Evolutionary conservation across 495 filamentous ascomycete species (phyloP), one percentile per base, ranked within the genome.

Genomic region (Xylaria flabelliformis): DNA sequence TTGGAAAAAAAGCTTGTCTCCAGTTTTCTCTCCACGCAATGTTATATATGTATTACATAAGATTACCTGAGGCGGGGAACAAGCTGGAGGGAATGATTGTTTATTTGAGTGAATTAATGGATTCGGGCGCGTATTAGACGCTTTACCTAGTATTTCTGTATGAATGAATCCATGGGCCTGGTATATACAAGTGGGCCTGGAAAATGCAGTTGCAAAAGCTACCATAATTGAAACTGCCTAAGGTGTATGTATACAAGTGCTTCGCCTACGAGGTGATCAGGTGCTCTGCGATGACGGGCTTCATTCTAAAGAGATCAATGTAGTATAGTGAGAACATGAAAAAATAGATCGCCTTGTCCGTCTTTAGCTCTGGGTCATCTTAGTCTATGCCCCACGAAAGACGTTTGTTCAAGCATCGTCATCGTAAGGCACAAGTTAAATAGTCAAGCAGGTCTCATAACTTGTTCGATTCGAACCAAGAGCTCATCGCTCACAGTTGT

Each of bases 31-130:
- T 26, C 19, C 34, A 58, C 29, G 5, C 12, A 29, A 17, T 39
- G 15, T n/a, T n/a, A n/a, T 39, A 34, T 39, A 59, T 59, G 32
- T 59, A 59, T 59, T 59, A 39, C 56, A 39, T 34, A 36, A 59
- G 21, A 55, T n/a, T n/a, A n/a, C n/a, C n/a, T n/a, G n/a, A n/a
- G 46, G 46, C 19, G n/a, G 44, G 13, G 44, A 15, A 15, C 17
- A 48, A 48, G 15, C 17, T 4, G 17, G 44, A 48, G 5, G 17
- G 46, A 7, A 51, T 51, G 6, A 1, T 8, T 21, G 7, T 51
- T 1, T 48, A 6, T 48, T 26, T 53, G 50, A 56, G 32, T 56
- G 4, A 56, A 50, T 8, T 39, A 8, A 39, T 39, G 36, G 36
- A 39, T 39, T 39, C 36, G 13, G 5, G 39, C 39, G 39, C 2